phyloP scores from a whole-genome alignment of 1,139 yeast species.

The Yarrowia galli region DNA sequence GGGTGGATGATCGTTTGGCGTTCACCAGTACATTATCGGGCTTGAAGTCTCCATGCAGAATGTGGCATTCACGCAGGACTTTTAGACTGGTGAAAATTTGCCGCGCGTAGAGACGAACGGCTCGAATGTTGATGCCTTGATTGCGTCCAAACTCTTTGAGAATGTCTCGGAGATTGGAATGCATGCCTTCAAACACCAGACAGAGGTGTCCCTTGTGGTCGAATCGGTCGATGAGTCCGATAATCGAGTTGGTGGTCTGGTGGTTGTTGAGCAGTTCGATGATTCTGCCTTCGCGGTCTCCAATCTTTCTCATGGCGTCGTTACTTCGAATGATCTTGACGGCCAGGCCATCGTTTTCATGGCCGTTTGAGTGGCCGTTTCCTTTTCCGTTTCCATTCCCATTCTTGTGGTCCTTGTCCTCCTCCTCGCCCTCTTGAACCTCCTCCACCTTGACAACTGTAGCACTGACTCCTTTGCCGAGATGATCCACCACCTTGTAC shows the following conservation, averaged over 20 bases:
- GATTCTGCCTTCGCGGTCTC: slow-evolving; percentile 80
- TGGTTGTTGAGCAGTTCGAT: slow-evolving; percentile 57
- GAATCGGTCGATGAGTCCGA: slow-evolving; percentile 73
- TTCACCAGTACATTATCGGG: slow-evolving; percentile 86
- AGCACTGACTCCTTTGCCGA: slow-evolving; percentile 78
- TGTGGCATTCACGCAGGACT: slow-evolving; percentile 74
- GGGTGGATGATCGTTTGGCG: slow-evolving; percentile 81
- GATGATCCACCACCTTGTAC: slow-evolving; percentile 83
- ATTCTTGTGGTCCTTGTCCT: slow-evolving; percentile 40
- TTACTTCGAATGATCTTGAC: slow-evolving; percentile 71
- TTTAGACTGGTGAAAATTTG: slow-evolving; percentile 81
- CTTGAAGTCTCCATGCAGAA: slow-evolving; percentile 86
- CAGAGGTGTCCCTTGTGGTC: slow-evolving; percentile 89
- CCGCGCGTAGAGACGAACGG: slow-evolving; percentile 81
- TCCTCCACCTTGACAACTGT: slow-evolving; percentile 46
- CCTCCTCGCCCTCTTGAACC: neutral
- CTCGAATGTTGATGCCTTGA: slow-evolving; percentile 67
- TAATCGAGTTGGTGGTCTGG: slow-evolving; percentile 55
- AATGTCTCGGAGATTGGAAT: slow-evolving; percentile 81
- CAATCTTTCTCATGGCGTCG: slow-evolving; percentile 60
- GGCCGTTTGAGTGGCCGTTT: neutral
- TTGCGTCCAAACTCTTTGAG: slow-evolving; percentile 78
- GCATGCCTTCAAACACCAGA: slow-evolving; percentile 80
- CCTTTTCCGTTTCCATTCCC: neutral
- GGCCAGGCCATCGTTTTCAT: slow-evolving; percentile 63